phyloP scores from a whole-genome alignment of 768 basidiomycete species.

The Tylopilus rubrobrunneus region DNA sequence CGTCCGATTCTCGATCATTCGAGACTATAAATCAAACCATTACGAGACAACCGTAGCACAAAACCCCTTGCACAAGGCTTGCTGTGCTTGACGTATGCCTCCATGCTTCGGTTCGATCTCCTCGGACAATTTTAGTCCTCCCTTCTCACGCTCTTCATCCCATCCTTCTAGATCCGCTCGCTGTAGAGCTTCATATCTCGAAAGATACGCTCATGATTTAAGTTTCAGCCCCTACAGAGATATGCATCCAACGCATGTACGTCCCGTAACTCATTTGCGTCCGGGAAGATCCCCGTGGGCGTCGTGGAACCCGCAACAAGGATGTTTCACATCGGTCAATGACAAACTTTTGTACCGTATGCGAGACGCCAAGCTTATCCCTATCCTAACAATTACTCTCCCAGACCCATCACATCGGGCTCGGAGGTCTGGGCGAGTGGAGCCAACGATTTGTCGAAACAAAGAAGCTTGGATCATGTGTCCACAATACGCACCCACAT shows the following conservation, averaged over 20 bases:
- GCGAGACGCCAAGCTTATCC: no score
- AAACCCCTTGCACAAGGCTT: background rate
- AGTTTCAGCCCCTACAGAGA: constrained; percentile 9
- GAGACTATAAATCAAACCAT: constrained; percentile 3
- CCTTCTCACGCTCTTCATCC: constrained; percentile 4
- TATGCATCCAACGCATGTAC: constrained; percentile 12
- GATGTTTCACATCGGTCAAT: background rate
- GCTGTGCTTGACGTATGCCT: constrained; percentile 18
- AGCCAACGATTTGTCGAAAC: background rate
- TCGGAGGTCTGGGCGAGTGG: background rate
- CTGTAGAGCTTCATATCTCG: constrained; percentile 10
- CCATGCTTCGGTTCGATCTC: constrained; percentile 17
- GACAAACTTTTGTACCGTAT: background rate
- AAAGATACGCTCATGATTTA: constrained; percentile 17
- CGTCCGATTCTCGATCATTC: constrained; percentile 15
- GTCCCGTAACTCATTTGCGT: constrained; percentile 7
- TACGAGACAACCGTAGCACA: constrained; percentile 1
- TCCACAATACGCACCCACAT: background rate
- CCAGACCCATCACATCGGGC: background rate
- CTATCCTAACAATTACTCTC: background rate
- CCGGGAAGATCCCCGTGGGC: background rate
- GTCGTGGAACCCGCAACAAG: background rate
- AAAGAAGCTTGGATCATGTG: background rate
- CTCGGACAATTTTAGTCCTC: constrained; percentile 16
- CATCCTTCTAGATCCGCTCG: background rate